Evolutionary conservation across 2,329 filamentous ascomycete species (phyloP), one percentile per base, ranked within the genome.

Genomic region (Microsporum canis): DNA sequence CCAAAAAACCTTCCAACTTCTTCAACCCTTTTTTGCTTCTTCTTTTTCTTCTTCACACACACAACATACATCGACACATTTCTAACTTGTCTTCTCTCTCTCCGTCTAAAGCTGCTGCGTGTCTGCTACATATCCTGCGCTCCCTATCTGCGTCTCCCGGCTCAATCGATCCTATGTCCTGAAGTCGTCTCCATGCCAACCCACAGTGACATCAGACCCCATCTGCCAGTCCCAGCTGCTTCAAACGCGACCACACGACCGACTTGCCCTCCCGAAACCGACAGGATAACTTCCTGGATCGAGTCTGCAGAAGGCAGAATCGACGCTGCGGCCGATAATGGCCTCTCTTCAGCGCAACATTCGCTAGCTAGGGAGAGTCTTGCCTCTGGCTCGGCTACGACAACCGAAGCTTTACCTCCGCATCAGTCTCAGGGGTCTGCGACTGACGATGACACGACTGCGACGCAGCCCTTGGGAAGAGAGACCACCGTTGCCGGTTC

Each of bases 211-310:
- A 75, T 70, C 71, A 73, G 72, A 70, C 73, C 72, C 69, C 69
- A 68, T 59, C 71, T 76, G 67, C 71, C 72, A 43, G 39, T 43
- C 67, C 72, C 73, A 67, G 66, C 70, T 66, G 73, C 74, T 69
- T 76, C 76, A 72, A 72, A 70, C 70, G 75, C 38, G 66, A 73
- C 76, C 66, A 70, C 72, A 68, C 79, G 73, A 68, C 71, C 75
- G 58, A 77, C 77, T 63, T 81, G 79, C 70, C 79, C 79, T n/a
- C 78, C 78, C 45, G 79, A 81, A 61, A 62, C 66, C 49, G 71
- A 75, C 63, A 68, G 73, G 60, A 63, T 69, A 57, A 61, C 71
- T 14, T 60, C 65, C 61, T 71, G 72, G 71, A 71, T 68, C 66
- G 68, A 69, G 57, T 69, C 70, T 23, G 66, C 69, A 10, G 71